These are phyloP conservation scores for Alternaria ventricosa DNA, from an alignment of 2,329 filamentous ascomycete species.

Conservation along the genomic window DNA sequence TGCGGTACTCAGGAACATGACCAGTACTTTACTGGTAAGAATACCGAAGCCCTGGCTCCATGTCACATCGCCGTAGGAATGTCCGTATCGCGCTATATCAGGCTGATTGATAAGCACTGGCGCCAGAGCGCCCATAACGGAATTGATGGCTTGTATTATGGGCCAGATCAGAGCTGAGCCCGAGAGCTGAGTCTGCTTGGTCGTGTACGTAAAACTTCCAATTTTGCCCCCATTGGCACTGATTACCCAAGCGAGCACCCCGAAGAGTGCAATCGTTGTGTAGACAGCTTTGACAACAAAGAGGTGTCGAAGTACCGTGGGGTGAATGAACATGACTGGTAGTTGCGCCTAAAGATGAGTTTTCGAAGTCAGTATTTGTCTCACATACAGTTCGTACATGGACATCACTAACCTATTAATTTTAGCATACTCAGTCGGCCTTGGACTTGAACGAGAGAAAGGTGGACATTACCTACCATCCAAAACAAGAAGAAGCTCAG, in stretches of 20 bases:
- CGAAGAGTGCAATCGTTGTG: conserved; percentile 21
- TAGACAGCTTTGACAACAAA: conserved; percentile 28
- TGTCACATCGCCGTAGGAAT: conserved; percentile 21
- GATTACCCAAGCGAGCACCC: conserved; percentile 25
- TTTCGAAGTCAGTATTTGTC: background rate
- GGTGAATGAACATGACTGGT: conserved; percentile 36
- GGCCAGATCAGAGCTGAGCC: conserved; percentile 26
- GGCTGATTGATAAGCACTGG: conserved; percentile 28
- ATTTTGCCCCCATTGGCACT: conserved; percentile 32
- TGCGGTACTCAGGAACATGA: conserved; percentile 27
- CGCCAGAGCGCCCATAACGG: conserved; percentile 27
- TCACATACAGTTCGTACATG: background rate
- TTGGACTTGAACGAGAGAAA: background rate
- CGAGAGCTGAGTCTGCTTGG: conserved; percentile 20
- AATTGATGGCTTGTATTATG: conserved; percentile 29
- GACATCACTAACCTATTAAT: background rate
- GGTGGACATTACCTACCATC: conserved; percentile 10
- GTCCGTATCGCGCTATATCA: conserved; percentile 31
- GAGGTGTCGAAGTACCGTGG: conserved; percentile 28
- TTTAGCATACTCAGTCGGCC: background rate
- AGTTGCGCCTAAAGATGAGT: conserved; percentile 21
- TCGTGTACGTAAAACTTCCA: conserved; percentile 26
- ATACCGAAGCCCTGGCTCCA: conserved; percentile 30
- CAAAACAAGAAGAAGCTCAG: conserved; percentile 32
- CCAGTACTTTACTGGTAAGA: conserved; percentile 26